These are phyloP conservation scores for Carex myosuroides DNA, from an alignment of 176 grass and related monocot species.

Conservation along the genomic window DNA sequence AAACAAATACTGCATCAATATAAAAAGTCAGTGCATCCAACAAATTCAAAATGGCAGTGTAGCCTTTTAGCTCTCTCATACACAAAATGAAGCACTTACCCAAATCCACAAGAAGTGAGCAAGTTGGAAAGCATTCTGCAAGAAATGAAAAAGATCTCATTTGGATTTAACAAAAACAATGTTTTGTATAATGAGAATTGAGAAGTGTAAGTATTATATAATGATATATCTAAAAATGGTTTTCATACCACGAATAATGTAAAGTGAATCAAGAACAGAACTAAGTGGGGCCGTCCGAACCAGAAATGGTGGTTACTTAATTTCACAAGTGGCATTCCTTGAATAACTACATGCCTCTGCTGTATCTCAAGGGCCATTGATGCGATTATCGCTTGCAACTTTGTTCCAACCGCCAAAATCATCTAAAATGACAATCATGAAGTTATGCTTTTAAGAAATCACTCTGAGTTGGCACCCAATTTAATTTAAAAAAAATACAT, in stretches of 20 bases:
- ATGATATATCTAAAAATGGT: background rate
- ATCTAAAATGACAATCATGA: slow-evolving; percentile 33
- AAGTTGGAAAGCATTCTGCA: slow-evolving; percentile 89
- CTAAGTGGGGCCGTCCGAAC: slow-evolving; percentile 64
- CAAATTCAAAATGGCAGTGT: background rate
- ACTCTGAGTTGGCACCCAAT: background rate
- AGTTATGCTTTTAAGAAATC: background rate
- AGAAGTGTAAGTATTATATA: background rate
- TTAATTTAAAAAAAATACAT: background rate
- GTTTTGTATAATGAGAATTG: background rate
- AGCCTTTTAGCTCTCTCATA: background rate
- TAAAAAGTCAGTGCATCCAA: background rate
- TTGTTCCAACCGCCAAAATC: slow-evolving; percentile 57
- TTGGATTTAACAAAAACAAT: background rate
- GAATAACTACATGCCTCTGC: slow-evolving; percentile 44
- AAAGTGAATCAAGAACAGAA: slow-evolving; percentile 82
- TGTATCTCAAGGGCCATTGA: slow-evolving; percentile 82
- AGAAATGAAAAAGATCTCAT: background rate
- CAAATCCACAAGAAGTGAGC: slow-evolving; percentile 72
- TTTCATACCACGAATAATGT: slow-evolving; percentile 60
- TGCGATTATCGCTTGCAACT: slow-evolving; percentile 80
- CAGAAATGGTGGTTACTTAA: slow-evolving; percentile 76
- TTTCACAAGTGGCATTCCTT: slow-evolving; percentile 65
- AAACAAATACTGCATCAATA: slow-evolving; percentile 36
- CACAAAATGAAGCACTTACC: slow-evolving; percentile 31